Evolutionary conservation across 192 early-diverging fungal genomes (phyloP), one percentile per base, ranked within the genome.

Genomic region (Podila horticola): DNA sequence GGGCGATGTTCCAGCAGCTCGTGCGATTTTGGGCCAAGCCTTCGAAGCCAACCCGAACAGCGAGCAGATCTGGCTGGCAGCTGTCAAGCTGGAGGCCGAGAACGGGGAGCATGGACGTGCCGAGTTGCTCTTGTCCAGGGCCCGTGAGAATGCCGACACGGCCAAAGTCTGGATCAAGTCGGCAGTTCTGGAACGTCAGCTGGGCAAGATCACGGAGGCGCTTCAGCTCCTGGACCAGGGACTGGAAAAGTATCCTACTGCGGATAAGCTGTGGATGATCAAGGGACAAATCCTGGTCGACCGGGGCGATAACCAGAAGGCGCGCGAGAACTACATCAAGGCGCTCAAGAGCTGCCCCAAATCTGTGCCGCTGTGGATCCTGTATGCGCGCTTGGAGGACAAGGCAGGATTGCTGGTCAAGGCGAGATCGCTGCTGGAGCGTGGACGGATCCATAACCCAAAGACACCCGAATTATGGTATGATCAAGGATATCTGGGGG

Each of bases 141-240:
- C 97, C 0, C 84, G 96, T 58, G 88, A 89, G 58, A 83, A 91
- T 48, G 90, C 92, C 8, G 92, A 93, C 62, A 95, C 95, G 2
- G 84, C 92, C 45, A 87, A 89, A 67, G 95, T 99, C 2, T 99
- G 97, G 97, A 96, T 99, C 94, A 99, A 99, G 70, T 93, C 93
- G 6, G 94, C 91, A 0, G 91, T 94, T 28, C 84, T 99, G 31
- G 93, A 98, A 73, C 86, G 97, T 28, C 92, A 96, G 69, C 74
- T 95, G 41, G 88, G 85, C 10, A 82, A 92, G 38, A 72, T 83
- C n/a, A 75, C 86, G 8, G 86, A 83, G 55, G 97, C 97, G 12
- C 72, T 96, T 33, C 66, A 83, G 20, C 68, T 97, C 9, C 74
- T 94, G 17, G 84, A 91, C 8, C 73, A 91, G 68, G 97, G 87